Evolutionary conservation across 2,329 filamentous ascomycete species (phyloP).

Genomic region (Talaromyces sp.): DNA sequence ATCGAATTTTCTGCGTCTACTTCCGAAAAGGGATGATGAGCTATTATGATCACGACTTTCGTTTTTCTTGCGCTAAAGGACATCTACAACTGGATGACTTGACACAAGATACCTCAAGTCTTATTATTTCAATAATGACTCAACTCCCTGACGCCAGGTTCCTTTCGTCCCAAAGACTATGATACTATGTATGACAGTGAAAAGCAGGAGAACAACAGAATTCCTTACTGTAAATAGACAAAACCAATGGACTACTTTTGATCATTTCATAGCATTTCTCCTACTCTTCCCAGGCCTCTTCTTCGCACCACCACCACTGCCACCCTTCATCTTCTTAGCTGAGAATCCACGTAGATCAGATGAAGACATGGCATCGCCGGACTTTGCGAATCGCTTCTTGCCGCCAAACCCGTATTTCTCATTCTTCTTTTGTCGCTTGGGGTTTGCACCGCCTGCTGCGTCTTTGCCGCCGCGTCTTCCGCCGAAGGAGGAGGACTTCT

Average conservation of each 20-base stretch:
- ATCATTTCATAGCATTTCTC: constrained; percentile 34
- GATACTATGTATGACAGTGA: constrained; percentile 7
- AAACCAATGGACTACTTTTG: background rate
- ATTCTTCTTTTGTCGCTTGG: constrained; percentile 90
- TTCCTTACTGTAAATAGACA: background rate
- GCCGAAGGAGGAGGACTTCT: constrained; percentile 26
- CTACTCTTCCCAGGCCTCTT: constrained; percentile 53
- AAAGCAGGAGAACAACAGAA: background rate
- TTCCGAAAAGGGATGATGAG: background rate
- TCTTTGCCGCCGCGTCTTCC: constrained; percentile 37
- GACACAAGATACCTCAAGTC: background rate
- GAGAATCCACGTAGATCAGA: constrained; percentile 79
- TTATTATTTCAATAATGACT: background rate
- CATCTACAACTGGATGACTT: background rate
- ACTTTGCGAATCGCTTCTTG: constrained; percentile 90
- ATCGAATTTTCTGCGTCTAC: background rate
- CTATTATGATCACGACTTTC: background rate
- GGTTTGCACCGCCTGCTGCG: constrained; percentile 30
- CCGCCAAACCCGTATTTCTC: constrained; percentile 93
- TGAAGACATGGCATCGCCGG: constrained; percentile 78
- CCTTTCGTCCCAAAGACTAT: constrained; percentile 1
- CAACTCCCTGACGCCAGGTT: constrained; percentile 3
- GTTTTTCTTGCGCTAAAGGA: background rate
- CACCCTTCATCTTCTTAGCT: constrained; percentile 76
- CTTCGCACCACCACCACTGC: constrained; percentile 32